Base-by-base conservation (phyloP, 805 yeast genomes). In the Cyberlindnera maritima region DNA sequence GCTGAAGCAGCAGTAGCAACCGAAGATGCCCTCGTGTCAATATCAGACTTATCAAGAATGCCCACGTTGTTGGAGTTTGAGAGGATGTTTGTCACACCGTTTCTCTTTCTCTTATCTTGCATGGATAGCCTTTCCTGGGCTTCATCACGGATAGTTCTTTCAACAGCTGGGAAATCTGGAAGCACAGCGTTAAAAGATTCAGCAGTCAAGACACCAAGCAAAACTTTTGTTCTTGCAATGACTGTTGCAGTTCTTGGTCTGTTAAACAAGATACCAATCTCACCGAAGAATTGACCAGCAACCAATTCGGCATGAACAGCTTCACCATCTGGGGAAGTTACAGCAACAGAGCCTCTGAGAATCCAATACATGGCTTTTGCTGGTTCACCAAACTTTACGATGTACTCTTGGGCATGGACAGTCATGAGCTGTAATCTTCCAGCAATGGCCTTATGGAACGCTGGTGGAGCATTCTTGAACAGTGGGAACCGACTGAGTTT, bases 311-410 rank as follows among this genome's bases (percentile, higher is more conserved):
- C 90, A 57, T 81, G 83, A 3, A 80, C 72, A 3, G 86, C 76
- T 64, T 85, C 92, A 25, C 89, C 91, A 59, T 85, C 94, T 1
- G 86, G 76, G 13, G 88, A 80, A 0, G 89, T 79, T 12, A 86
- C 88, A n/a, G 81, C 79, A 2, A 85, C 92, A 0, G 82, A 74
- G 3, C 94, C 94, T 57, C 85, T 77, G 14, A 85, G 63, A 33
- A 85, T 81, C 90, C 92, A 85, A 59, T 84, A 85, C 88, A 86
- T 84, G 18, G 91, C 77, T 54, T 76, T 77, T 2, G 89, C 81
- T 1, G 82, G 84, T 54, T 85, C 90, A 2, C 92, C 91, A 53
- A 74, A 79, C 48, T 79, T 80, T 37, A 85, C 80, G 32, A 85
- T 81, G 59, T 78, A 81, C 50, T 81, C 85, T 55, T 83, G 88